Conservation (phyloP, 1,139 yeast genomes). For the Arxiozyma slooffiae region DNA sequence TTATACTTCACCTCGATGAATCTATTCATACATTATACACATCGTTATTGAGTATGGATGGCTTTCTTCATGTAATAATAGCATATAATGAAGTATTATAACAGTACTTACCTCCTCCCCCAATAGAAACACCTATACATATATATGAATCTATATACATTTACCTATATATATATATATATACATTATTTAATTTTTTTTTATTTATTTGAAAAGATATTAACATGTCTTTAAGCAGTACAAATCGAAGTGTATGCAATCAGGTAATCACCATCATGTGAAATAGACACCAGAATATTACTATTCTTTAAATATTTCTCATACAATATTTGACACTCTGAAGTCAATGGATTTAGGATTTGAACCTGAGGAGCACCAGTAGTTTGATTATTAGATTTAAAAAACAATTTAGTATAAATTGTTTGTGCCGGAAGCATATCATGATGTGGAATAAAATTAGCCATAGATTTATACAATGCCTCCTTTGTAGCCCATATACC, state of each 20-base stretch:
- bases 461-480: slow-evolving; percentile 21
- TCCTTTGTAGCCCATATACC: slow-evolving; percentile 31
- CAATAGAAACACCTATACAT: background rate
- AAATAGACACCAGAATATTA: slow-evolving; percentile 18
- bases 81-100: background rate
- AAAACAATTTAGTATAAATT: slow-evolving; percentile 22
- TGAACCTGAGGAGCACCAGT: too few species aligned
- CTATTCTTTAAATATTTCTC: slow-evolving; percentile 8
- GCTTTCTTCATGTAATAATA: slow-evolving; percentile 54
- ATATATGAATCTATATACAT: background rate
- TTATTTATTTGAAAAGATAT: background rate
- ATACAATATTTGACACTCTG: slow-evolving; percentile 10
- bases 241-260: too few species aligned
- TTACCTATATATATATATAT: too few species aligned
- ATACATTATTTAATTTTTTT: too few species aligned
- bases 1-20: slow-evolving; percentile 39
- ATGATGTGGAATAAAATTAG: slow-evolving; percentile 9
- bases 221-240: too few species aligned
- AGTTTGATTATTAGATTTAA: too few species aligned
- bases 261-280: slow-evolving; percentile 27
- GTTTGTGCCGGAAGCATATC: slow-evolving; percentile 24
- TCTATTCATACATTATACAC: slow-evolving; percentile 46
- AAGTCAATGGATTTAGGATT: slow-evolving; percentile 10
- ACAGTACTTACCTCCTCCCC: too few species aligned
- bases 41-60: slow-evolving; percentile 56